Conservation (phyloP, 139 green algal genomes). For the Penium margaritaceum region DNA sequence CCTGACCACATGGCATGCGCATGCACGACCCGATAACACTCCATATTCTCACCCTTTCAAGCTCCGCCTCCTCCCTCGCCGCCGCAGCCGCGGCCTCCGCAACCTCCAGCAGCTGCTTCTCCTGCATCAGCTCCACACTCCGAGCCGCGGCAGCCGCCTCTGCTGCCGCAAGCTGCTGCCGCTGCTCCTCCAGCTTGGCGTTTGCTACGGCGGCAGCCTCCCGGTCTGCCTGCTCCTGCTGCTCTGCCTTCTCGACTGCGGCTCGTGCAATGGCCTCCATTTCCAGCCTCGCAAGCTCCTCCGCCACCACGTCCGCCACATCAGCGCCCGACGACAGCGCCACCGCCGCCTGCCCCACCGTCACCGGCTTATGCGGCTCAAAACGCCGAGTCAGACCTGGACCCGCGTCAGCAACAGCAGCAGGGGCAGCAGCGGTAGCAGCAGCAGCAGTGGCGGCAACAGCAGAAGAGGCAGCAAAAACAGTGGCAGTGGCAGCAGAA, state of each 20-base stretch:
- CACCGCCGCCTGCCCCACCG: constrained; percentile 16
- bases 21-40: neutral
- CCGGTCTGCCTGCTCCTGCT: constrained; percentile 19
- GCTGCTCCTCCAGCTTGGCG: constrained; percentile 1
- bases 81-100: neutral
- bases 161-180: neutral
- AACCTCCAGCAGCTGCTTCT: neutral
- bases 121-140: no score
- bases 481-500: no score
- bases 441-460: no score
- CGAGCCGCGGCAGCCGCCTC: neutral
- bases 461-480: no score
- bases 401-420: no score
- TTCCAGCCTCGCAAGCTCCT: constrained; percentile 3
- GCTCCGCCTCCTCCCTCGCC: neutral
- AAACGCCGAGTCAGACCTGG: constrained; percentile 17
- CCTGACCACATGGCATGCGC: neutral
- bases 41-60: neutral
- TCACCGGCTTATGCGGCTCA: constrained; percentile 30
- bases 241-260: neutral
- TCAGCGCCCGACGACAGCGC: constrained; percentile 4
- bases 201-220: constrained; percentile 9
- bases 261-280: neutral
- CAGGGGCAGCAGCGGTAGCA: no score
- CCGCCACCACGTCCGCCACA: constrained; percentile 14